These are phyloP conservation scores for Acidomyces sp. DNA, from an alignment of 495 filamentous ascomycete genomes.

Conservation along the genomic window DNA sequence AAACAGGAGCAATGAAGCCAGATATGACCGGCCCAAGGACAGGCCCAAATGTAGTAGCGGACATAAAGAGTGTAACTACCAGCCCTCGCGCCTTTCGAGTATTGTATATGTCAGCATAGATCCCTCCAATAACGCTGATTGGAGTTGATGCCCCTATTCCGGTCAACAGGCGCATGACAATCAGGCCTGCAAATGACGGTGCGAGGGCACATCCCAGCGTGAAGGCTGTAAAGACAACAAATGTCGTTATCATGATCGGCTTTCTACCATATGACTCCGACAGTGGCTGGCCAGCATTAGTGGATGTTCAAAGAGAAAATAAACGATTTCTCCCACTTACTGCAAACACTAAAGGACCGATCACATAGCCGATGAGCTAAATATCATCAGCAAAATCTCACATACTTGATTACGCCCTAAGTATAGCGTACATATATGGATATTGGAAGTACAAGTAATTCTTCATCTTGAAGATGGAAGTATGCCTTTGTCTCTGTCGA, in stretches of 20 bases:
- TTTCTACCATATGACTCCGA: constrained; percentile 61
- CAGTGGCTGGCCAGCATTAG: constrained; percentile 32
- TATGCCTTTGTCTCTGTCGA: constrained; percentile 43
- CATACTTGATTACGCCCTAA: no score
- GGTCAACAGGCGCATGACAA: constrained; percentile 54
- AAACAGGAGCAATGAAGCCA: constrained; percentile 23
- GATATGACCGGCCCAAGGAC: constrained; percentile 29
- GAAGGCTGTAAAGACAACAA: constrained; percentile 50
- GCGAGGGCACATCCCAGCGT: constrained; percentile 58
- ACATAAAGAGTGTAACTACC: constrained; percentile 61
- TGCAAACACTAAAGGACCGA: constrained; percentile 40
- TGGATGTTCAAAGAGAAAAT: no score
- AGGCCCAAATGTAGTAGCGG: constrained; percentile 37
- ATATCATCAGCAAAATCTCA: no score
- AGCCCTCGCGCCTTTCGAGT: constrained; percentile 48
- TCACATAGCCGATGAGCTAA: constrained; percentile 55
- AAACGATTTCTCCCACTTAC: neutral
- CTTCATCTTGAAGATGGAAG: constrained; percentile 44
- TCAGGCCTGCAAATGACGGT: constrained; percentile 50
- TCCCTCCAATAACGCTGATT: constrained; percentile 56
- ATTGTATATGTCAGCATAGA: constrained; percentile 60
- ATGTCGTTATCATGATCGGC: constrained; percentile 46
- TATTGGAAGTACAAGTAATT: constrained; percentile 54
- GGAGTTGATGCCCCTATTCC: constrained; percentile 54
- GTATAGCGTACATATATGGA: no score